Evolutionary conservation across 192 early-diverging fungal genomes (phyloP).

Genomic region (Geosiphon pyriformis): DNA sequence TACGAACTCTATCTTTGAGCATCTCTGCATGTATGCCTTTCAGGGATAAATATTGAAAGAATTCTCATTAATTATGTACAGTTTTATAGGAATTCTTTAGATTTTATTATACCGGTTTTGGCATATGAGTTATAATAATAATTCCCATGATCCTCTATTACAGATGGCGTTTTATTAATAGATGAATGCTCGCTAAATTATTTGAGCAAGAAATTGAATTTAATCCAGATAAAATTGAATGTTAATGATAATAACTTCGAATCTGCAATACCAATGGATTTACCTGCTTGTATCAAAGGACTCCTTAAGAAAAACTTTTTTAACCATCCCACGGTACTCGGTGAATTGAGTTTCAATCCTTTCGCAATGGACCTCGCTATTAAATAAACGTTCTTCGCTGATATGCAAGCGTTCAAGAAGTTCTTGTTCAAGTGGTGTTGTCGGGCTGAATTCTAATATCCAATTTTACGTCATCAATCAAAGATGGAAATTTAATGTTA

Average conservation of each 20-base stretch:
- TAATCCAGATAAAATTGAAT: no score
- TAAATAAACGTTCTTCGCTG: conserved; percentile 49
- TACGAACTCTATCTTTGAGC: conserved; percentile 97
- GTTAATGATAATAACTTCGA: no score
- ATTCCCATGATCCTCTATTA: conserved; percentile 41
- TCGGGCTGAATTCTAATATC: conserved; percentile 27
- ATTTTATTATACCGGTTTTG: conserved; percentile 77
- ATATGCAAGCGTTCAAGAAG: conserved; percentile 47
- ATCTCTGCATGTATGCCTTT: conserved; percentile 88
- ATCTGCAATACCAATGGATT: no score
- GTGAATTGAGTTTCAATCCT: conserved; percentile 55
- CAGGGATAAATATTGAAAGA: conserved; percentile 6
- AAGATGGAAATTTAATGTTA: neutral
- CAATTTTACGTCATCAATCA: conserved; percentile 9
- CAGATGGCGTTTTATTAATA: conserved; percentile 11
- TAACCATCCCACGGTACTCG: conserved; percentile 65
- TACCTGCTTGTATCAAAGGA: conserved; percentile 7
- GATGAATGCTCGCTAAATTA: no score
- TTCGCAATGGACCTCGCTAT: conserved; percentile 46
- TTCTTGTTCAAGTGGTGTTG: conserved; percentile 50
- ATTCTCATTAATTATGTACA: neutral
- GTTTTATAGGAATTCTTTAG: neutral
- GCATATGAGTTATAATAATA: conserved; percentile 99
- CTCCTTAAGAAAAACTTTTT: conserved; percentile 61
- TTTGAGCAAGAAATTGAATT: no score